phyloP scores from a whole-genome alignment of 768 basidiomycete species.

The Pisolithus orientalis region DNA sequence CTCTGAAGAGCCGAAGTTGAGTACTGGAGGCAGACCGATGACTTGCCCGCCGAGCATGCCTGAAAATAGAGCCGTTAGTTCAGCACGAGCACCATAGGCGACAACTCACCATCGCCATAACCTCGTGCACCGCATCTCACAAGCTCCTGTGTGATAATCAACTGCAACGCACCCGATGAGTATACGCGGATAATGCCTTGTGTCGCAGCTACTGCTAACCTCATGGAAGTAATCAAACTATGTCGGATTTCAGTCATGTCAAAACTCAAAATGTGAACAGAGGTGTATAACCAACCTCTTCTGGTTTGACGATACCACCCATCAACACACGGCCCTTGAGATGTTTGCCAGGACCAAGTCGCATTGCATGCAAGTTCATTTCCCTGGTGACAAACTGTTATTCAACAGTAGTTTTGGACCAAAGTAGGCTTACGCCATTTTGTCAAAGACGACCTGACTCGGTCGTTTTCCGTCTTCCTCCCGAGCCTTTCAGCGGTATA shows the following conservation, averaged over 20 bases:
- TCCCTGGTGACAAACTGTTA: slow-evolving; percentile 33
- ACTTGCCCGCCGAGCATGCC: slow-evolving; percentile 52
- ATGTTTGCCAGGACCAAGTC: slow-evolving; percentile 86
- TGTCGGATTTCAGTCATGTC: slow-evolving; percentile 13
- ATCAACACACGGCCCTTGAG: slow-evolving; percentile 71
- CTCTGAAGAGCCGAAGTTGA: slow-evolving; percentile 56
- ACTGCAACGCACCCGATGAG: slow-evolving; percentile 19
- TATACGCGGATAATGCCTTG: neutral
- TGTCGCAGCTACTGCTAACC: slow-evolving; percentile 33
- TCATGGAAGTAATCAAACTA: slow-evolving; percentile 69
- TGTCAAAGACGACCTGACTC: slow-evolving; percentile 67
- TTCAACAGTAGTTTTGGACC: neutral
- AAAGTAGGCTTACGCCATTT: slow-evolving; percentile 57
- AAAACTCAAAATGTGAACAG: slow-evolving; percentile 3
- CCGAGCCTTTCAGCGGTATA: slow-evolving; percentile 35
- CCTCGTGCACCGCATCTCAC: slow-evolving; percentile 50
- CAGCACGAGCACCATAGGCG: neutral
- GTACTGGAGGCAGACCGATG: slow-evolving; percentile 67
- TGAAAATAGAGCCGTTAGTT: slow-evolving; percentile 2
- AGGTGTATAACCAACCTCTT: slow-evolving; percentile 42
- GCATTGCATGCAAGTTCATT: slow-evolving; percentile 79
- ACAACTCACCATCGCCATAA: slow-evolving; percentile 52
- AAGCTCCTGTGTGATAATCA: slow-evolving; percentile 63
- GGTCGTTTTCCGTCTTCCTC: slow-evolving; percentile 92
- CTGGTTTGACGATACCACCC: slow-evolving; percentile 68